Conservation (phyloP, 176 grass and related monocot genomes). For the Carex scoparia region DNA sequence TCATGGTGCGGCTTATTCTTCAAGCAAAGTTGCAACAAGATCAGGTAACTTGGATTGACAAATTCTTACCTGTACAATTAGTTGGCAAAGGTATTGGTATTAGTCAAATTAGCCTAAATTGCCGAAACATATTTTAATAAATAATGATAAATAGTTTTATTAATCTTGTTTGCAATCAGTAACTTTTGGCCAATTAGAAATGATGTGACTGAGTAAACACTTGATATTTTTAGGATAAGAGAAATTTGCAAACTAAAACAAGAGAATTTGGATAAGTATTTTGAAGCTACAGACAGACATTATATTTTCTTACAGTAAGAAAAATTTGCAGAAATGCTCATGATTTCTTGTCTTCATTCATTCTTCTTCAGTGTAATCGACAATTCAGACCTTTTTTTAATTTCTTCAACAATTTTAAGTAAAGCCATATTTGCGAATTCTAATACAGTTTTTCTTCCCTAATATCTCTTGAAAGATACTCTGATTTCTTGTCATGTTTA, state of each 20-base stretch:
- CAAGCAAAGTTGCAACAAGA: slow-evolving; percentile 59
- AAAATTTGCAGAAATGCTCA: background rate
- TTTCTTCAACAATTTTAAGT: background rate
- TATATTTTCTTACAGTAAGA: background rate
- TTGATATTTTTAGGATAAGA: background rate
- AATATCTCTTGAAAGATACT: background rate
- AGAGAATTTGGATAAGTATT: background rate
- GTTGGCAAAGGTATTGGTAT: too few species aligned
- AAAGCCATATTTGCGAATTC: background rate
- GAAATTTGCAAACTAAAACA: background rate
- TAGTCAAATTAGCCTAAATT: background rate
- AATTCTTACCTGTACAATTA: background rate
- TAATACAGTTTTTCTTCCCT: background rate
- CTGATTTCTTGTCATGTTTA: background rate
- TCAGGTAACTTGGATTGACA: slow-evolving; percentile 34
- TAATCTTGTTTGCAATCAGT: background rate
- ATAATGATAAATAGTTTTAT: background rate
- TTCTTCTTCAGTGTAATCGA: background rate
- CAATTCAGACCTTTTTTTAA: background rate
- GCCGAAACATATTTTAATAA: background rate
- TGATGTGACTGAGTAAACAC: background rate
- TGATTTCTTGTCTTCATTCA: background rate
- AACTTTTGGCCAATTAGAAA: background rate
- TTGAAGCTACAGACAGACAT: background rate
- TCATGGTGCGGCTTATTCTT: slow-evolving; percentile 62